Conservation (phyloP, 2,329 filamentous ascomycete genomes). For the Calonectria naviculata region DNA sequence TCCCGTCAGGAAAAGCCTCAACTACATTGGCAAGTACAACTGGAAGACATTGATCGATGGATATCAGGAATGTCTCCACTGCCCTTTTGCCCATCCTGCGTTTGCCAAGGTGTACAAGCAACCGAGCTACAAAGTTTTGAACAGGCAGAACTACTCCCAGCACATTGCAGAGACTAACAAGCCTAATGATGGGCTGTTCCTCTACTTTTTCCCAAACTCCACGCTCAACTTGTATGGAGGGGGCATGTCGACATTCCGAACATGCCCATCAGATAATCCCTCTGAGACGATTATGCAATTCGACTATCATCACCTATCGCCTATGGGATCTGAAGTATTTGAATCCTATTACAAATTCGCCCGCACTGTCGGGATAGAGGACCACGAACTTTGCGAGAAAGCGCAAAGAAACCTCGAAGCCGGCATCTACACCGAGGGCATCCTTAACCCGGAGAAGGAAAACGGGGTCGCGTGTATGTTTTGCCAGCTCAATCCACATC, state of each 20-base stretch:
- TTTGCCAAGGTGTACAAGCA: conserved; percentile 66
- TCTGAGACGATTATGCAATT: conserved; percentile 66
- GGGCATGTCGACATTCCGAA: conserved; percentile 67
- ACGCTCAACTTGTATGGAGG: conserved; percentile 68
- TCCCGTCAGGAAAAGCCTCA: conserved; percentile 62
- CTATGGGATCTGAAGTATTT: conserved; percentile 59
- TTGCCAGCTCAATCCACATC: neutral
- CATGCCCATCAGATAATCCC: conserved; percentile 62
- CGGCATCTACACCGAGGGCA: conserved; percentile 65
- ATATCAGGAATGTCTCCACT: conserved; percentile 63
- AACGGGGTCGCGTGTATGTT: conserved; percentile 55
- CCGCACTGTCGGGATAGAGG: conserved; percentile 65
- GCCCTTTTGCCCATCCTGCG: conserved; percentile 67
- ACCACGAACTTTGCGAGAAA: conserved; percentile 67
- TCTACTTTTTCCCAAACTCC: conserved; percentile 68
- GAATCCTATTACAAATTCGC: conserved; percentile 68
- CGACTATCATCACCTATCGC: conserved; percentile 65
- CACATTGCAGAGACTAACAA: conserved; percentile 66
- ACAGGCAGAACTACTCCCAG: conserved; percentile 65
- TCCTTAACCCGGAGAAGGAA: conserved; percentile 66
- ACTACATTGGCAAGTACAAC: conserved; percentile 67
- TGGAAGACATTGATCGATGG: conserved; percentile 34
- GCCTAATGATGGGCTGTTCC: conserved; percentile 63
- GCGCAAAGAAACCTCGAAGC: conserved; percentile 64
- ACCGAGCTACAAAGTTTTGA: conserved; percentile 65